A percentile compares a stretch with the other conserved stretches of the same genome.
Evolutionary conservation across 257 asterid genomes (phyloP).

Genomic region (Solanum paucissectum): DNA sequence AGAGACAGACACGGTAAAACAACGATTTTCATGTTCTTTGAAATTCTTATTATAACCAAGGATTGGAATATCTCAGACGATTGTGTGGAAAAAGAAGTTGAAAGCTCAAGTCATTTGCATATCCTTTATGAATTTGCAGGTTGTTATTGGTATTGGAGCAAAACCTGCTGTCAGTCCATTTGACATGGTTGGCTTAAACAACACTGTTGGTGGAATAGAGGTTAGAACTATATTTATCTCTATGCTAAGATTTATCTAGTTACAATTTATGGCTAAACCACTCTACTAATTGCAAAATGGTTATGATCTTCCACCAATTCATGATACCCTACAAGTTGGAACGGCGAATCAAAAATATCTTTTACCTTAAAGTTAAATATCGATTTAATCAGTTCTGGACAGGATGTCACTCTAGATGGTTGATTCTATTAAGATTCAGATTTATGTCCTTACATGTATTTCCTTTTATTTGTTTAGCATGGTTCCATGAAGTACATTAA

Average conservation of each 20-base stretch:
- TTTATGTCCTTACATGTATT: background rate
- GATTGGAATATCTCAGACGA: background rate
- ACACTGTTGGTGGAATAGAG: conserved; percentile 82
- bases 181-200: conserved; percentile 60
- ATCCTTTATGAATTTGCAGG: conserved; percentile 34
- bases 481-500: background rate
- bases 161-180: conserved; percentile 81
- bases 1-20: conserved; percentile 75
- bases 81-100: background rate
- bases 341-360: background rate
- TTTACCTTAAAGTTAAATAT: background rate
- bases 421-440: background rate
- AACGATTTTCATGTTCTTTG: background rate
- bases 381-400: background rate
- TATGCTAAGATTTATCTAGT: background rate
- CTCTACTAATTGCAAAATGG: background rate
- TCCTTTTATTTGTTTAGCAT: background rate
- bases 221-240: conserved; percentile 16
- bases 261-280: background rate
- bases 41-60: background rate
- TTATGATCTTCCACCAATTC: background rate
- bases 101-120: background rate
- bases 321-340: background rate
- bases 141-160: conserved; percentile 88
- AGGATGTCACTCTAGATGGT: background rate